Percentiles rank a stretch among this genome's conserved stretches.
Conservation (phyloP, 1,139 yeast genomes). For the Pichia norvegensis region DNA sequence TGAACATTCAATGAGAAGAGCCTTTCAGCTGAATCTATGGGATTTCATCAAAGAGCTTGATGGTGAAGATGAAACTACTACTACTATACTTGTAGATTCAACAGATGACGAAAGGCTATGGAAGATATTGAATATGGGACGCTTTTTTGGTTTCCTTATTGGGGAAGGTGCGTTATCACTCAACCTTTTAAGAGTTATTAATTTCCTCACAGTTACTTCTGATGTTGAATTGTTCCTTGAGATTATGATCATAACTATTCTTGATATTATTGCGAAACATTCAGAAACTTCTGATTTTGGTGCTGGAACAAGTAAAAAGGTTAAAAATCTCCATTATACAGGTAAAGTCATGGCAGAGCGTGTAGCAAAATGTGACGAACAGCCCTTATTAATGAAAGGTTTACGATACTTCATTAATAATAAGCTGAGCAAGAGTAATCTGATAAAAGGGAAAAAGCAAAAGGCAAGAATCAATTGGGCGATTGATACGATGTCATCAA, state of each 20-base stretch:
- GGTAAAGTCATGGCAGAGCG: constrained; percentile 49
- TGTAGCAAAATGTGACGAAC: constrained; percentile 55
- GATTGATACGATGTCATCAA: constrained; percentile 43
- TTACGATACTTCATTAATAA: constrained; percentile 59
- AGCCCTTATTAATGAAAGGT: constrained; percentile 59
- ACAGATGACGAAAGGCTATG: constrained; percentile 47
- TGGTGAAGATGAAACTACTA: constrained; percentile 32
- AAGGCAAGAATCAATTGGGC: constrained; percentile 67
- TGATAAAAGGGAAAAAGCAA: constrained; percentile 54
- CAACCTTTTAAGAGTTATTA: constrained; percentile 63
- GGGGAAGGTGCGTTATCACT: constrained; percentile 68
- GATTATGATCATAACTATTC: constrained; percentile 57
- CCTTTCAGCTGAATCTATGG: constrained; percentile 88
- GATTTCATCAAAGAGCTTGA: constrained; percentile 74
- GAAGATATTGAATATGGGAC: constrained; percentile 63
- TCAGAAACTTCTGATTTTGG: constrained; percentile 49
- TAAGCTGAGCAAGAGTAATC: constrained; percentile 42
- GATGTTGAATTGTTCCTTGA: constrained; percentile 69
- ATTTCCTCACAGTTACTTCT: constrained; percentile 62
- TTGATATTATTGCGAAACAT: constrained; percentile 59
- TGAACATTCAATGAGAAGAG: constrained; percentile 63
- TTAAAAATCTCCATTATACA: constrained; percentile 39
- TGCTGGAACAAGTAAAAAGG: constrained; percentile 33
- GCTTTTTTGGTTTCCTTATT: constrained; percentile 68
- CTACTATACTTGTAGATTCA: constrained; percentile 29